Evolutionary conservation across 2,329 filamentous ascomycete species (phyloP).

Genomic region (Cordyceps cateniannulata): DNA sequence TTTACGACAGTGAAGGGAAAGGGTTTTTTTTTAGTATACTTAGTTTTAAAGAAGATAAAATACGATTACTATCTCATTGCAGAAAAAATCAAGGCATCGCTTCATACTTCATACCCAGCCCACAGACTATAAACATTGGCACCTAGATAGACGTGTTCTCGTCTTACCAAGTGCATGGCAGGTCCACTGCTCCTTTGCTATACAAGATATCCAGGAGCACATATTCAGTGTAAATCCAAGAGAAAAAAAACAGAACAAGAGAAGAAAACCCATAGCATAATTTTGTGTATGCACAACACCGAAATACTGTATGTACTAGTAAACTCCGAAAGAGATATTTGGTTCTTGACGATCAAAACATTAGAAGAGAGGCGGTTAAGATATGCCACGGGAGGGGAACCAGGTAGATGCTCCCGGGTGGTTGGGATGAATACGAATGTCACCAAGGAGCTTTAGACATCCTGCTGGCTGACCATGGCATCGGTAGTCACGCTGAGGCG

Average conservation of each 20-base stretch:
- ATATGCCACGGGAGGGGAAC: conserved; percentile 14
- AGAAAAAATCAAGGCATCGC: not conserved
- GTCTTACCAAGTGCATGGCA: too few species aligned
- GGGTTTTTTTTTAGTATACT: too few species aligned
- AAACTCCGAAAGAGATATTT: not conserved
- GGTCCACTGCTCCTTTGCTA: not conserved
- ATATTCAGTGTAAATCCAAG: not conserved
- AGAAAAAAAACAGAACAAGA: not conserved
- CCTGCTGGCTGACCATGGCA: conserved; percentile 22
- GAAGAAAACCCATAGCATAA: not conserved
- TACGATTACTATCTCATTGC: too few species aligned
- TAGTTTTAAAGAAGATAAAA: too few species aligned
- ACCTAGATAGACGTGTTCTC: too few species aligned
- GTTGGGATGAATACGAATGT: conserved; percentile 21
- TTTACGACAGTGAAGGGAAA: too few species aligned
- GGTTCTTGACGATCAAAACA: not conserved
- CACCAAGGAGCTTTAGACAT: conserved; percentile 27
- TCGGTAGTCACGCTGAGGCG: conserved; percentile 32
- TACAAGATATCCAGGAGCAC: not conserved
- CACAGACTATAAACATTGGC: not conserved
- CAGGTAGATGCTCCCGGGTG: conserved; percentile 14
- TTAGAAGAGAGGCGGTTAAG: conserved; percentile 10
- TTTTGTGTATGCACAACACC: conserved; percentile 5
- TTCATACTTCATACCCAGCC: not conserved
- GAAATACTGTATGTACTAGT: not conserved